These are phyloP conservation scores for Raddia guianensis DNA, from an alignment of 176 grass and related monocot species.

Conservation along the genomic window DNA sequence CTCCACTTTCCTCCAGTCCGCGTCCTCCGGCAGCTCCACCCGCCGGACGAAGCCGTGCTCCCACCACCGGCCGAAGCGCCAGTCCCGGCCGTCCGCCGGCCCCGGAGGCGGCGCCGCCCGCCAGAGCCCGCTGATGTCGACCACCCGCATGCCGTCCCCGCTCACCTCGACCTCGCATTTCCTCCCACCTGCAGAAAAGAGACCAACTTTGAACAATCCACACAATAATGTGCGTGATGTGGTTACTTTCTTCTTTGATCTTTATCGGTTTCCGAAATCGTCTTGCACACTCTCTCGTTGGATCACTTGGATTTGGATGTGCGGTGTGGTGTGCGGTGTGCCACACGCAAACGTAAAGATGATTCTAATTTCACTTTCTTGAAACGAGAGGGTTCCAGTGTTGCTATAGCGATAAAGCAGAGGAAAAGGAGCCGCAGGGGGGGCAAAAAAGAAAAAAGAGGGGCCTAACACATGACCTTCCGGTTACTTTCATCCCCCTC, in stretches of 20 bases:
- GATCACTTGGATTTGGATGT: too few species aligned
- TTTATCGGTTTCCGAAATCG: slow-evolving; percentile 39
- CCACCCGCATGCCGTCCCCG: slow-evolving; percentile 58
- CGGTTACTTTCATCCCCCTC: slow-evolving; percentile 14
- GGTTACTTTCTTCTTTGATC: neutral
- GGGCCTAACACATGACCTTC: slow-evolving; percentile 28
- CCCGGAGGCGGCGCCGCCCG: slow-evolving; percentile 37
- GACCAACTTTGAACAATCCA: too few species aligned
- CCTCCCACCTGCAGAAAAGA: slow-evolving; percentile 42
- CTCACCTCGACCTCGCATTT: slow-evolving; percentile 86
- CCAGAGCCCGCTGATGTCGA: slow-evolving; percentile 91
- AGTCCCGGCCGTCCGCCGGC: slow-evolving; percentile 58
- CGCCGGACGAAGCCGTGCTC: slow-evolving; percentile 90
- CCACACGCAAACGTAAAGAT: slow-evolving; percentile 45
- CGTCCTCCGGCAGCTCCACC: slow-evolving; percentile 78
- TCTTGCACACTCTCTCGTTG: slow-evolving; percentile 16
- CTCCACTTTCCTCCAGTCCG: slow-evolving; percentile 66
- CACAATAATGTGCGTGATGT: slow-evolving; percentile 3
- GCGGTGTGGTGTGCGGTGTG: neutral
- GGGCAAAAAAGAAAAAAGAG: too few species aligned
- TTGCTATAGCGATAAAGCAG: slow-evolving; percentile 30
- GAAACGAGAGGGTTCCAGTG: neutral
- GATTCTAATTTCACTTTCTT: neutral
- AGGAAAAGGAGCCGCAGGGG: neutral
- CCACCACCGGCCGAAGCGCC: slow-evolving; percentile 82